Base-by-base conservation (phyloP, 768 basidiomycete species). In the Russula vinacea region DNA sequence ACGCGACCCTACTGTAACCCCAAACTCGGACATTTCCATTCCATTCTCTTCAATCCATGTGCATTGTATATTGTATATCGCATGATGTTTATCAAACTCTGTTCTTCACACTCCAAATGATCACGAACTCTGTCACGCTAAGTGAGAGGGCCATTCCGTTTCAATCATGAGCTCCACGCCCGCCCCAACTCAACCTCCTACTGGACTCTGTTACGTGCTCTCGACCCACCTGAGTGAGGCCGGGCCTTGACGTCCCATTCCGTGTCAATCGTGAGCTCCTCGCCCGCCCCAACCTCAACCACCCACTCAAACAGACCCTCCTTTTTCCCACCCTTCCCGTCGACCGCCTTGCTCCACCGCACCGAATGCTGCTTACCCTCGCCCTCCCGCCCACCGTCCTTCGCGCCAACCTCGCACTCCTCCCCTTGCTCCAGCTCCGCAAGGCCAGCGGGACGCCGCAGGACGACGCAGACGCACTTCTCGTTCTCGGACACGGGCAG, bases 221-320 rank as follows among this genome's bases (percentile, higher is more conserved):
- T 73, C 73, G 8, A 62, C 26, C 73, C 72, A 74, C 19, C 26
- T 37, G 26, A 69, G 44, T 35, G 76, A 75, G 8, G 71, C 69
- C 3, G 80, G 78, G 75, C 78, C 68, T 78, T 81, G 53, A 84
- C 75, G 62, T 85, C 84, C 80, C 83, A 86, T 63, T 80, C 74
- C 1, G 81, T 76, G 57, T 79, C 76, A 19, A 86, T 67, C 13
- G 71, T 71, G 19, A 81, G 72, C 68, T 78, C 78, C 60, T 74
- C 75, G 16, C 79, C 80, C 17, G 75, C 76, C 8, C 73, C 77
- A 35, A 84, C 72, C 29, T 72, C 76, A 72, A 78, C 76, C 62
- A 73, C 74, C 84, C 84, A 87, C 71, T 84, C 83, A 68, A 81
- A 81, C 62, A 76, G 76, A 2, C 85, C 86, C 51, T 84, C 80